Conservation (phyloP, 2,329 filamentous ascomycete species). For the Penicillium hordei region DNA sequence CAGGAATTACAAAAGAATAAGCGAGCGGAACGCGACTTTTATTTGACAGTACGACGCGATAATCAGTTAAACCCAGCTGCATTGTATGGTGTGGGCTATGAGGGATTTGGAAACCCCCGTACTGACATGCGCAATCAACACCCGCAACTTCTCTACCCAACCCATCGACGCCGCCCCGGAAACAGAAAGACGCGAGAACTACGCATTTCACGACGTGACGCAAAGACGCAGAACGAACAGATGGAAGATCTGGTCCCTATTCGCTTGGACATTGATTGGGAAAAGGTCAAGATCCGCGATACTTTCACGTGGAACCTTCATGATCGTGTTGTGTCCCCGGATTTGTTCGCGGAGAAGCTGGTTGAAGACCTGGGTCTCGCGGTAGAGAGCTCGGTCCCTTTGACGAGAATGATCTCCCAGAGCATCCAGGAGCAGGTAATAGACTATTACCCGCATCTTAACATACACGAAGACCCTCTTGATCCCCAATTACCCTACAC, state of each 20-base stretch:
- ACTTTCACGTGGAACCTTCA: constrained; percentile 99
- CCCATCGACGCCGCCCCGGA: constrained; percentile 71
- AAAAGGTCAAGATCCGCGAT: constrained; percentile 92
- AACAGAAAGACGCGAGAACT: constrained; percentile 71
- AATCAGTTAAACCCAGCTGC: constrained; percentile 57
- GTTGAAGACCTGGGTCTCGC: constrained; percentile 83
- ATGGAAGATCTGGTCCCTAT: constrained; percentile 89
- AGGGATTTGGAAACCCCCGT: constrained; percentile 81
- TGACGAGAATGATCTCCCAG: constrained; percentile 64
- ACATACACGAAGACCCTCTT: constrained; percentile 82
- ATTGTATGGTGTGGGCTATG: constrained; percentile 72
- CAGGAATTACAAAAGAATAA: constrained; percentile 62
- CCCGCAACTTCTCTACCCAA: constrained; percentile 75
- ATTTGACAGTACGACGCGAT: constrained; percentile 63
- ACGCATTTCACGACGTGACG: constrained; percentile 74
- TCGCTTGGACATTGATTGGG: constrained; percentile 88
- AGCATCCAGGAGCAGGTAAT: constrained; percentile 83
- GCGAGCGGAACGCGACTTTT: constrained; percentile 68
- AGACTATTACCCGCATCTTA: constrained; percentile 91
- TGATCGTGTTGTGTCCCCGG: constrained; percentile 75
- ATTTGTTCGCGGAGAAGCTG: constrained; percentile 83
- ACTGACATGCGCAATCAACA: constrained; percentile 69
- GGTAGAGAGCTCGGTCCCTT: constrained; percentile 58
- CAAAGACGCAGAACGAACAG: constrained; percentile 82
- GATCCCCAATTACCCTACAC: constrained; percentile 87